Conservation (phyloP, 768 basidiomycete species). For the Leucocoprinus leucothites region DNA sequence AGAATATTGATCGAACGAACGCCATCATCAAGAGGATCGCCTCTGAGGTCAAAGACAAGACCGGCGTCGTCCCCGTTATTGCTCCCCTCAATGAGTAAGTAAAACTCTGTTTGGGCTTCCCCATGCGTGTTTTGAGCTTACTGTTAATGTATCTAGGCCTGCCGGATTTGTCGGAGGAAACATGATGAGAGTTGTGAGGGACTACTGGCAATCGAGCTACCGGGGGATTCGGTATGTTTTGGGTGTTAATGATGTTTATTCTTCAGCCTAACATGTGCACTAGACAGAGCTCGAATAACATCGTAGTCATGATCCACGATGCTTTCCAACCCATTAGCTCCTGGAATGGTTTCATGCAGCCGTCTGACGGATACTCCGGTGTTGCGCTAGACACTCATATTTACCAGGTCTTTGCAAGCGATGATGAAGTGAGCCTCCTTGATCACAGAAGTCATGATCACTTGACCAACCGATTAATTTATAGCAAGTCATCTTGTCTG, state of each 20-base stretch:
- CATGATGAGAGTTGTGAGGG: slow-evolving; percentile 44
- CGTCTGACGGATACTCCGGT: slow-evolving; percentile 43
- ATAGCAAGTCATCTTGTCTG: slow-evolving; percentile 38
- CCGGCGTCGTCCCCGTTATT: slow-evolving; percentile 58
- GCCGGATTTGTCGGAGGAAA: slow-evolving; percentile 55
- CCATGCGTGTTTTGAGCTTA: background rate
- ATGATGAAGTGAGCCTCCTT: slow-evolving; percentile 37
- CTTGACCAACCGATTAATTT: background rate
- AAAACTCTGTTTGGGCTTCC: background rate
- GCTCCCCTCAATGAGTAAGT: slow-evolving; percentile 74
- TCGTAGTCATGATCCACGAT: slow-evolving; percentile 66
- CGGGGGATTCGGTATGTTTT: slow-evolving; percentile 56
- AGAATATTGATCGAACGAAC: slow-evolving; percentile 66
- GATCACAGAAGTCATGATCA: background rate
- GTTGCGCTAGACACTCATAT: slow-evolving; percentile 80
- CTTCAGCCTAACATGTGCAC: slow-evolving; percentile 18
- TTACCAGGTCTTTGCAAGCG: slow-evolving; percentile 62
- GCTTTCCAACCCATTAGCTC: slow-evolving; percentile 71
- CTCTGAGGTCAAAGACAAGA: slow-evolving; percentile 47
- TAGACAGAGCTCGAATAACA: slow-evolving; percentile 47
- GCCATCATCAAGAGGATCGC: slow-evolving; percentile 62
- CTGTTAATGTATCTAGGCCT: slow-evolving; percentile 40
- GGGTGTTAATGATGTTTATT: slow-evolving; percentile 25
- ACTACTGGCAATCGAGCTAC: slow-evolving; percentile 70
- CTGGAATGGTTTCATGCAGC: slow-evolving; percentile 61